Base-by-base conservation (phyloP, 768 basidiomycete species). In the Rhodosporidiobolus sp. region DNA sequence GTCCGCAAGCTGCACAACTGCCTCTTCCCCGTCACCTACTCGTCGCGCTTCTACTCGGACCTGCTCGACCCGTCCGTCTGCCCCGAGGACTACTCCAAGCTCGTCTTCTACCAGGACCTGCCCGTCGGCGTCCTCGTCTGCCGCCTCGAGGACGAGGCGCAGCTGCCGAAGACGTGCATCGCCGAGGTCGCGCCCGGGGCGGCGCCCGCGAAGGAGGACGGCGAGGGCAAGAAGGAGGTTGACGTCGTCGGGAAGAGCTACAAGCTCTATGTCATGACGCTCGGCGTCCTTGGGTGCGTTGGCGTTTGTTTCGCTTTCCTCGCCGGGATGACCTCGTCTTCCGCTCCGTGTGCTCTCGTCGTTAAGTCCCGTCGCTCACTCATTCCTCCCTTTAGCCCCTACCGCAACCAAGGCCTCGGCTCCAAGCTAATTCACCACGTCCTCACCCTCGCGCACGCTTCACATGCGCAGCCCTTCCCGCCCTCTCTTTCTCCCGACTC, bases 21-120 rank as follows among this genome's bases (percentile, higher is more conserved):
- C 52, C 85, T 94, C 53, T 93, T 94, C 80, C 92, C 93, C 35
- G 90, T 94, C 80, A 88, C 88, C 78, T 95, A 94, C 81, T 88
- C 88, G 80, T 89, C 91, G 77, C 89, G 88, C 80, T 94, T 94
- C 84, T 95, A 93, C 82, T 82, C 86, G 77, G 90, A 90, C 78
- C 87, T 94, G 72, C 81, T 91, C 59, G 83, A 85, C 53, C 65
- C 32, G 7, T 52, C 65, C 48, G 22, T 71, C 35, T 50, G 92
- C 70, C 85, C 89, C 24, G 92, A 94, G 77, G 87, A 89, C 28
- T 94, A 91, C 81, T 92, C 91, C 83, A 88, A 92, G 81, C 88
- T 94, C 76, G 93, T 94, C 59, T 94, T 93, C 82, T 94, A 89
- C 83, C 94, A 93, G 83, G 92, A 95, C 83, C 84, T 95, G 68